These are phyloP conservation scores for Gossypium gossypioides DNA, from an alignment of 441 rosid species.

Conservation along the genomic window DNA sequence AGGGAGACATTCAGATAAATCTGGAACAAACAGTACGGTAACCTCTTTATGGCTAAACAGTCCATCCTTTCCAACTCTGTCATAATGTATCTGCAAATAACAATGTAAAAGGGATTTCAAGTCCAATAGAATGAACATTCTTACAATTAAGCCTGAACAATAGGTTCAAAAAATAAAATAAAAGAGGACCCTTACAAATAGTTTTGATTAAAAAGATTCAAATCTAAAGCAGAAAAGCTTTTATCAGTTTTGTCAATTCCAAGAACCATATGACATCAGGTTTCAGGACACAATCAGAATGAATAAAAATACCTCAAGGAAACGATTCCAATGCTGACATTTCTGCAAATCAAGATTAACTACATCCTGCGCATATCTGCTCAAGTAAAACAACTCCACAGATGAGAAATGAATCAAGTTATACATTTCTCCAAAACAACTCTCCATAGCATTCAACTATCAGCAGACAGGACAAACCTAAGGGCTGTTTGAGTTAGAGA, in stretches of 20 bases:
- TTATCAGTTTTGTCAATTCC: not conserved
- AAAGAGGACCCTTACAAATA: not conserved
- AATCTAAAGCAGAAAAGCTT: not conserved
- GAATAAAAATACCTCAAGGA: conserved; percentile 66
- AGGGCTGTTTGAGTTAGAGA: conserved; percentile 60
- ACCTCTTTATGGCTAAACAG: conserved; percentile 80
- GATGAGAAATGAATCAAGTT: conserved; percentile 13
- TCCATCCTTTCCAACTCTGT: conserved; percentile 80
- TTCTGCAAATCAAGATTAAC: conserved; percentile 66
- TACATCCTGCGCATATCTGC: conserved; percentile 64
- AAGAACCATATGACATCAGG: not conserved
- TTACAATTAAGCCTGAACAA: not conserved
- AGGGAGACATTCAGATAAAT: conserved; percentile 84
- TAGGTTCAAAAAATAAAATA: not conserved
- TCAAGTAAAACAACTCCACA: conserved; percentile 11
- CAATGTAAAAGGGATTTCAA: conserved; percentile 5
- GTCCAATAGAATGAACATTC: conserved; percentile 4
- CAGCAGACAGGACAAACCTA: conserved; percentile 38
- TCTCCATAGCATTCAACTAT: conserved; percentile 8
- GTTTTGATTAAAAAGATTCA: not conserved
- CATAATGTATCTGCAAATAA: conserved; percentile 77
- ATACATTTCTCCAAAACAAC: conserved; percentile 2
- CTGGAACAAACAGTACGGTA: conserved; percentile 86
- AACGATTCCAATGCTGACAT: conserved; percentile 79
- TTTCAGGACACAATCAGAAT: not conserved